phyloP scores from a whole-genome alignment of 2,329 filamentous ascomycete species.

The Nigrospora oryzae region DNA sequence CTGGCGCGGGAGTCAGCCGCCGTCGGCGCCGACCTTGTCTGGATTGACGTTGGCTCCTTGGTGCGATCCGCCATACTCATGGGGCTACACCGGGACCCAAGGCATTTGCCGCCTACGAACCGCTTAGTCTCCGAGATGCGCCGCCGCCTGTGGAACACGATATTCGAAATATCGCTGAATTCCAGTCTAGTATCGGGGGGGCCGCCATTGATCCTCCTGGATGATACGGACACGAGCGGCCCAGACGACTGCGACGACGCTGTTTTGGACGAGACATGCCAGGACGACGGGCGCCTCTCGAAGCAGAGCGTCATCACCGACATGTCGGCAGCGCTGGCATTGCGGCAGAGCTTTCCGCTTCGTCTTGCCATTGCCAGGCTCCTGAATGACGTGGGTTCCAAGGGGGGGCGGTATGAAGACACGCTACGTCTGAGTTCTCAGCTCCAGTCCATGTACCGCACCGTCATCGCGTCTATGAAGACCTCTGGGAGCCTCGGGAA shows the following conservation, averaged over 20 bases:
- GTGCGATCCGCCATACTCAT: conserved; percentile 48
- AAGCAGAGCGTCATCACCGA: conserved; percentile 32
- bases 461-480: conserved; percentile 24
- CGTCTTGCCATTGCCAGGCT: conserved; percentile 32
- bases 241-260: conserved; percentile 43
- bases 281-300: conserved; percentile 47
- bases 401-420: conserved; percentile 30
- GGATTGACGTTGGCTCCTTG: conserved; percentile 40
- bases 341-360: conserved; percentile 31
- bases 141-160: conserved; percentile 42
- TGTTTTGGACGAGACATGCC: conserved; percentile 35
- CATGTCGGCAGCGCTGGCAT: conserved; percentile 39
- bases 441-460: conserved; percentile 32
- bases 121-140: conserved; percentile 40
- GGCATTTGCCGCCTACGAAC: conserved; percentile 38
- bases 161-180: conserved; percentile 37
- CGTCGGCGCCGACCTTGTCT: conserved; percentile 41
- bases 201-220: conserved; percentile 31
- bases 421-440: conserved; percentile 33
- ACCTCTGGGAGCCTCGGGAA: conserved; percentile 6
- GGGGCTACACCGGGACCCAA: conserved; percentile 50
- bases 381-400: conserved; percentile 31
- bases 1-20: conserved; percentile 38
- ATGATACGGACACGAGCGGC: conserved; percentile 38
- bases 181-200: conserved; percentile 36